Conservation (phyloP, 768 basidiomycete genomes). For the Austroboletus eburneus region DNA sequence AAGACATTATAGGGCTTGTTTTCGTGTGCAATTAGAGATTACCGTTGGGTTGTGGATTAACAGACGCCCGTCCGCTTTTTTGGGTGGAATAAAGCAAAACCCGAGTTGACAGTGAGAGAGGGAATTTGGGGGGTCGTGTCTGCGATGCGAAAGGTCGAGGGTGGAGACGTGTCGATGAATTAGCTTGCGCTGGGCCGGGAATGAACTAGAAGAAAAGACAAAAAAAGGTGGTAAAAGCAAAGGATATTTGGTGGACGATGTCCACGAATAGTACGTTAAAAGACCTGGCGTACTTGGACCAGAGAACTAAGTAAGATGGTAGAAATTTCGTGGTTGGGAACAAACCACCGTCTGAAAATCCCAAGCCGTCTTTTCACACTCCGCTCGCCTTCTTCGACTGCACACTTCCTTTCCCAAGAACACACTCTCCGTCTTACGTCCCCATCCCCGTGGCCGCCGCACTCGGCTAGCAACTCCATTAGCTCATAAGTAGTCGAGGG, state of each 20-base stretch:
- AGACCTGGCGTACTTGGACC: conserved; percentile 32
- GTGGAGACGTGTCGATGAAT: conserved; percentile 25
- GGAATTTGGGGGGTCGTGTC: conserved; percentile 25
- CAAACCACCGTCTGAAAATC: conserved; percentile 21
- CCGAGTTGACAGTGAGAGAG: conserved; percentile 16
- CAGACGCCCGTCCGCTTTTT: conserved; percentile 30
- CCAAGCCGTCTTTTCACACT: conserved; percentile 32
- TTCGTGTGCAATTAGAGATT: conserved; percentile 76
- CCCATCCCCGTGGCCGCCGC: neutral
- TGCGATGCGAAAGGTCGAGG: conserved; percentile 22
- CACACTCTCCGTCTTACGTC: neutral
- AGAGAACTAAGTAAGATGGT: conserved; percentile 38
- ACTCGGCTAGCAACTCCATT: conserved; percentile 13
- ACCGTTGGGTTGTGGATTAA: conserved; percentile 42
- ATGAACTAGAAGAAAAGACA: conserved; percentile 19
- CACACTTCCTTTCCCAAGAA: conserved; percentile 23
- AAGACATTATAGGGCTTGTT: conserved; percentile 78
- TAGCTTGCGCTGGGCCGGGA: conserved; percentile 29
- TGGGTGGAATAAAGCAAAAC: conserved; percentile 23
- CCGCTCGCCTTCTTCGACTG: conserved; percentile 20
- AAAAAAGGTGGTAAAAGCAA: conserved; percentile 22
- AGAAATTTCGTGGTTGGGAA: conserved; percentile 32
- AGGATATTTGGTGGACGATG: conserved; percentile 30
- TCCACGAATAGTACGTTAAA: conserved; percentile 33
- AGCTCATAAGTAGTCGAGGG: too few relatives aligned